Conservation (phyloP, 2,329 filamentous ascomycete species). For the Arachnopeziza araneosa region DNA sequence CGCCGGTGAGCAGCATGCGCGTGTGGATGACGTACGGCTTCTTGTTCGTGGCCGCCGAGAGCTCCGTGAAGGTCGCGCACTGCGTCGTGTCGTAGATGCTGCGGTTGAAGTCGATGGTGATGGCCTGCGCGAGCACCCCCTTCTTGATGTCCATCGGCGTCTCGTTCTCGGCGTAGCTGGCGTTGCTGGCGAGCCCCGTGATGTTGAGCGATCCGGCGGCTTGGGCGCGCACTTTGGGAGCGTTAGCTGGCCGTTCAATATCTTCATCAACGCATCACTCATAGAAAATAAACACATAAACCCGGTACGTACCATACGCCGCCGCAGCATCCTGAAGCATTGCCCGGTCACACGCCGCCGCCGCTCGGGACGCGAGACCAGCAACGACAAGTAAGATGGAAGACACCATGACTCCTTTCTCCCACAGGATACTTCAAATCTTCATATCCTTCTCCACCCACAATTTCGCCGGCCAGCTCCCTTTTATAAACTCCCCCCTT, state of each 20-base stretch:
- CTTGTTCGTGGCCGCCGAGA: slow-evolving; percentile 6
- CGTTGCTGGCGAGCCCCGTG: not conserved
- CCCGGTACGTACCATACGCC: not conserved
- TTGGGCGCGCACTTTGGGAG: slow-evolving; percentile 6
- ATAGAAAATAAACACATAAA: not conserved
- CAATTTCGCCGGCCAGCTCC: too few relatives aligned
- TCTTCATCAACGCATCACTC: not conserved
- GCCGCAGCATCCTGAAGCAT: slow-evolving; percentile 10
- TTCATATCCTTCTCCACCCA: not conserved
- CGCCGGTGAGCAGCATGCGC: slow-evolving; percentile 10
- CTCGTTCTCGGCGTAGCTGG: slow-evolving; percentile 11
- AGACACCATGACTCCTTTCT: not conserved
- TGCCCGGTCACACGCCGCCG: slow-evolving; percentile 6
- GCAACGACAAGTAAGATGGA: not conserved
- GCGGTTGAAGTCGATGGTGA: slow-evolving; percentile 14
- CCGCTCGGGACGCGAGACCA: slow-evolving; percentile 1
- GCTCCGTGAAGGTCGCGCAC: slow-evolving; percentile 12
- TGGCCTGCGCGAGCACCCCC: slow-evolving; percentile 1
- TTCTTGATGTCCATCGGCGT: not conserved
- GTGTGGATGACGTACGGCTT: slow-evolving; percentile 15
- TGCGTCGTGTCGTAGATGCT: slow-evolving; percentile 8
- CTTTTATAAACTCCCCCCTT: not conserved
- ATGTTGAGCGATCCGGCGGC: not conserved
- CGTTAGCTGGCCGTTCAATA: not conserved
- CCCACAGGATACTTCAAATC: not conserved